Evolutionary conservation across 1,284 basidiomycete genomes (phyloP), one percentile per base, ranked within the genome.

Genomic region (Boletus semigastroideus): DNA sequence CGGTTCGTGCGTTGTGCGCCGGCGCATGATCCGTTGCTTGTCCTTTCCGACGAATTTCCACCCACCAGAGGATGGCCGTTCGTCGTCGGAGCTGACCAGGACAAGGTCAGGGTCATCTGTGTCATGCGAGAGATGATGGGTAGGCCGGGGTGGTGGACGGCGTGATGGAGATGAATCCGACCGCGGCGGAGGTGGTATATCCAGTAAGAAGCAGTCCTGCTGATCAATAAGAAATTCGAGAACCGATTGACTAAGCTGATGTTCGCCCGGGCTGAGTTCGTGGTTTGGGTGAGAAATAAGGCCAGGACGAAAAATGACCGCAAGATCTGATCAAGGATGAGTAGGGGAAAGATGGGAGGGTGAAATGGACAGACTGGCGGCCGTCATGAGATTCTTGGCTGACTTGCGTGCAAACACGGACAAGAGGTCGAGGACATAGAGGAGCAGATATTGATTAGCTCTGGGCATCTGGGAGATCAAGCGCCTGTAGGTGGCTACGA

Each of bases 361-460:
- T 11, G 4, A 1, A 22, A 14, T 25, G 27, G 43, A 70, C 90
- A 65, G 59, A 95, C 93, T 99, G 54, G 90, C 82, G 14, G 95
- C 90, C 1, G 90, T 95, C 96, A 99, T 99, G 42, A 95, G 76
- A 68, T 98, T 99, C 74, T 89, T 90, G 60, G 94, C 90, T 25
- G 86, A 83, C 68, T 93, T 94, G 52, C 89, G 83, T 2, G 93
- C 89, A 72, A 99, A 98, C 9, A 99, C 94, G 43, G 93, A 94
- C 43, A 99, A 78, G 20, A 99, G 81, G 70, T 99, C 96, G 55
- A 99, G 82, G 31, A 99, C 92, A 70, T 99, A 99, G 50, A 98
- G 85, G 27, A 99, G 78, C 20, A 99, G 84, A 68, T 95, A 97
- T 67, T 96, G 94, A 61, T 97, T 96, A 31, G 90, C 82, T 16